Evolutionary conservation across 1,284 basidiomycete species (phyloP).

Genomic region (Gymnopus androsaceus): DNA sequence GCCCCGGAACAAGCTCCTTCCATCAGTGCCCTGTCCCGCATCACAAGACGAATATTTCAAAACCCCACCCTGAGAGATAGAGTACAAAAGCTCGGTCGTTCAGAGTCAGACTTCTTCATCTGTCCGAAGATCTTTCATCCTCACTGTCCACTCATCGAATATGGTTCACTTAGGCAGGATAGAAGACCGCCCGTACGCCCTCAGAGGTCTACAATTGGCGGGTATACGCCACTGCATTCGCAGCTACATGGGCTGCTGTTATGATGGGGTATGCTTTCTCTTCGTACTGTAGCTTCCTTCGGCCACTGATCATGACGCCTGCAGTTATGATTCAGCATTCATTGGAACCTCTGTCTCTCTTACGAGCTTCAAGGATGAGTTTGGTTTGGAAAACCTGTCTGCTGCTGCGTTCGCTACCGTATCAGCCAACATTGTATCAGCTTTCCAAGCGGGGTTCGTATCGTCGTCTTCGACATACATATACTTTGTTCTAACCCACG

Average conservation of each 20-base stretch:
- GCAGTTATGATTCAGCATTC: slow-evolving; percentile 45
- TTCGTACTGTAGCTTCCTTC: background rate
- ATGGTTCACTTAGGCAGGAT: slow-evolving; percentile 25
- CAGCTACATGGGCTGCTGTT: slow-evolving; percentile 41
- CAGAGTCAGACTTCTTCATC: no score
- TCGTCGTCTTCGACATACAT: background rate
- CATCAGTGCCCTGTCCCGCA: no score
- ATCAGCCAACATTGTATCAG: slow-evolving; percentile 48
- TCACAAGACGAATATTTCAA: no score
- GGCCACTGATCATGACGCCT: background rate
- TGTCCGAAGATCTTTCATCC: no score
- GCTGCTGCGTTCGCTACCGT: slow-evolving; percentile 34
- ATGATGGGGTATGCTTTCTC: slow-evolving; percentile 39
- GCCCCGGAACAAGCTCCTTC: no score
- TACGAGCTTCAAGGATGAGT: slow-evolving; percentile 43
- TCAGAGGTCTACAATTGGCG: slow-evolving; percentile 50
- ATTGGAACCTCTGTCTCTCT: slow-evolving; percentile 45
- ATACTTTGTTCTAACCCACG: background rate
- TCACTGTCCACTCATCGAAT: no score
- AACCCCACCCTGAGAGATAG: no score
- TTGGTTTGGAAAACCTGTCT: slow-evolving; percentile 36
- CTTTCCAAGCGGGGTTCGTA: slow-evolving; percentile 43
- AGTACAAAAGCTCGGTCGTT: no score
- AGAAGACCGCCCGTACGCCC: slow-evolving; percentile 45
- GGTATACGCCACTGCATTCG: slow-evolving; percentile 41